phyloP scores from a whole-genome alignment of 1,284 basidiomycete species.

The Puccinia hordei region DNA sequence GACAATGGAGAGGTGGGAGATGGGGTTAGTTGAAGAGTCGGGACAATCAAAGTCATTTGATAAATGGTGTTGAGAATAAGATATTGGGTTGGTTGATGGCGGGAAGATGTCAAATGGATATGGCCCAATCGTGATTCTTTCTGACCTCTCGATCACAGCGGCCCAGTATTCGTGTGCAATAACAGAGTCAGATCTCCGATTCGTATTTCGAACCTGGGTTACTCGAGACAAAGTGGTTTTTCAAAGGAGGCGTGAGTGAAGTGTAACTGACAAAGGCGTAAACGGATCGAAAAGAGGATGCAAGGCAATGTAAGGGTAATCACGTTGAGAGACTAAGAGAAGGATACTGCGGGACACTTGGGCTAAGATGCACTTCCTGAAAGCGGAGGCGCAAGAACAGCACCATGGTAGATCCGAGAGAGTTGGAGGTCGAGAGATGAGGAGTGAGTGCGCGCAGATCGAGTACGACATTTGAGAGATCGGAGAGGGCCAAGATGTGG shows the following conservation, averaged over 20 bases:
- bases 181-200: slow-evolving; percentile 11
- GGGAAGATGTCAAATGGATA: slow-evolving; percentile 8
- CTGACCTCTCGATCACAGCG: slow-evolving; percentile 14
- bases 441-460: not conserved
- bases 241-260: not conserved
- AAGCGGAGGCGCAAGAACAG: slow-evolving; percentile 16
- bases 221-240: not conserved
- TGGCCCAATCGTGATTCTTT: not conserved
- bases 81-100: not conserved
- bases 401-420: slow-evolving; percentile 1
- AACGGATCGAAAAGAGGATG: no score
- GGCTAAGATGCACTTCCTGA: not conserved
- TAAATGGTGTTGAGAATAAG: slow-evolving; percentile 1
- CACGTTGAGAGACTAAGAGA: slow-evolving; percentile 11
- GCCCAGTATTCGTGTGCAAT: not conserved
- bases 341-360: slow-evolving; percentile 15
- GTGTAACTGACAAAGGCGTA: not conserved
- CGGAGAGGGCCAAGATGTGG: slow-evolving; percentile 22
- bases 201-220: slow-evolving; percentile 4
- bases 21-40: not conserved
- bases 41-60: slow-evolving; percentile 13
- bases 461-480: slow-evolving; percentile 17
- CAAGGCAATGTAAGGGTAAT: not conserved
- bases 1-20: slow-evolving; percentile 6
- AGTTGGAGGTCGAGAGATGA: slow-evolving; percentile 27